Base-by-base conservation (phyloP, 768 basidiomycete genomes). In the Lactarius deliciosus region DNA sequence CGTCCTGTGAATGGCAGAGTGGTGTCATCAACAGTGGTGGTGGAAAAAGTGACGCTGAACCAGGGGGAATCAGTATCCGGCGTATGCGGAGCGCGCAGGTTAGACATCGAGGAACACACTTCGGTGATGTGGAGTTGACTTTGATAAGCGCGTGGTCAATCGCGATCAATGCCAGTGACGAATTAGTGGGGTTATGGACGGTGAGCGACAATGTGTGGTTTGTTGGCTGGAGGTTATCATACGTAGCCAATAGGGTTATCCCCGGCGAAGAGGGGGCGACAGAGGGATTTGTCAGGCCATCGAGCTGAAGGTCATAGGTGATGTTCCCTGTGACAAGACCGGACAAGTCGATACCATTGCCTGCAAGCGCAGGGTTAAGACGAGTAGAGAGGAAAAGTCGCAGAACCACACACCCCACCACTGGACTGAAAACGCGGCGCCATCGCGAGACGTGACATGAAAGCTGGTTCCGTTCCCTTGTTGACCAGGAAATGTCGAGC, bases 371-470 rank as follows among this genome's bases (percentile, higher is more conserved):
- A 25, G 20, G 53, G 28, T 34, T 43, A 5, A 60, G 20, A 30
- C 10, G 28, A 30, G 15, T 7, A 5, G 5, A 5, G 5, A 41
- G 25, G 7, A 34, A 25, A n/a, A 22, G 16, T 15, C n/a, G 54
- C 13, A n/a, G 43, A 43, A 61, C 3, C 11, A 78, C 82, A 68
- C 72, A 89, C 90, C 90, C 65, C 78, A 83, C 87, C 87, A 92
- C 56, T 73, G 73, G 57, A 92, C 71, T 56, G 80, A 75, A 11
- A 91, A 68, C 13, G 81, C 79, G 11, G 90, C 86, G 16, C 84
- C 84, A 71, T 89, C 73, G 64, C 73, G 77, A 10, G 82, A 80
- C n/a, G 90, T 91, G 64, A 84, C 78, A 72, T 92, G 90, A 32
- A 77, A 79, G 68, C 83, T 88, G 7, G 79, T 80, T 13, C 89